Evolutionary conservation across 2,329 filamentous ascomycete genomes (phyloP).

Genomic region (Fusarium floridanum): DNA sequence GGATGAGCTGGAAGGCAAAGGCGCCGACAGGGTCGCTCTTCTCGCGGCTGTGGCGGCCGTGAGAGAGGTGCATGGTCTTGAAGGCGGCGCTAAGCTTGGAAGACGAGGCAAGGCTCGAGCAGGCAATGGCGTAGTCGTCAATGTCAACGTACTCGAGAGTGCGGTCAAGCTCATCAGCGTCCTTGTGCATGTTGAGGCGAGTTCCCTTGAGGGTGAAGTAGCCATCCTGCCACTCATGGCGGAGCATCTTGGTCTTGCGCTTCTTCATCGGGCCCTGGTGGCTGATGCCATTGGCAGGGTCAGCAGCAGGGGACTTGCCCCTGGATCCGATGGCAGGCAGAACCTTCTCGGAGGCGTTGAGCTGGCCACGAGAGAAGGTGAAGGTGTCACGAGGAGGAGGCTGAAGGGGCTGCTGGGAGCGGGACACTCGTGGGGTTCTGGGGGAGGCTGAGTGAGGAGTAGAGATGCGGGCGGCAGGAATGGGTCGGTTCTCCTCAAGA

Average conservation of each 20-base stretch:
- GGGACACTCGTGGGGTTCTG: conserved; percentile 53
- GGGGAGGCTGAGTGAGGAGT: conserved; percentile 50
- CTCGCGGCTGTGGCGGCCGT: conserved; percentile 60
- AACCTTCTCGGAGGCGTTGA: conserved; percentile 59
- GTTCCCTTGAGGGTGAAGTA: conserved; percentile 89
- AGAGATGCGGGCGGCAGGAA: conserved; percentile 48
- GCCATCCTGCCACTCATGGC: conserved; percentile 93
- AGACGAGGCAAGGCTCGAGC: conserved; percentile 79
- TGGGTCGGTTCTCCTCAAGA: conserved; percentile 73
- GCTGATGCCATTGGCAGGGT: conserved; percentile 66
- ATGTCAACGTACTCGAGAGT: conserved; percentile 86
- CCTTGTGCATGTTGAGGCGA: conserved; percentile 81
- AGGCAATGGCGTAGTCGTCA: conserved; percentile 89
- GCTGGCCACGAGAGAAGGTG: conserved; percentile 67
- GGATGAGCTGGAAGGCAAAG: conserved; percentile 89
- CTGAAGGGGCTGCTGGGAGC: conserved; percentile 57
- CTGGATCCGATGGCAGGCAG: conserved; percentile 54
- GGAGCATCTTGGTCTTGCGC: conserved; percentile 88
- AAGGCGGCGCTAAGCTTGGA: conserved; percentile 90
- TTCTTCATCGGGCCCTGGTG: conserved; percentile 95
- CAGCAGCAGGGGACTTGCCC: conserved; percentile 46
- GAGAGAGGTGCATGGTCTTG: conserved; percentile 79
- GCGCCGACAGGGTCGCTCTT: conserved; percentile 73
- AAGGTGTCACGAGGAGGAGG: conserved; percentile 68
- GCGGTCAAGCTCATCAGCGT: conserved; percentile 63